Conservation (phyloP, 768 basidiomycete species). For the Tylopilus sp. region DNA sequence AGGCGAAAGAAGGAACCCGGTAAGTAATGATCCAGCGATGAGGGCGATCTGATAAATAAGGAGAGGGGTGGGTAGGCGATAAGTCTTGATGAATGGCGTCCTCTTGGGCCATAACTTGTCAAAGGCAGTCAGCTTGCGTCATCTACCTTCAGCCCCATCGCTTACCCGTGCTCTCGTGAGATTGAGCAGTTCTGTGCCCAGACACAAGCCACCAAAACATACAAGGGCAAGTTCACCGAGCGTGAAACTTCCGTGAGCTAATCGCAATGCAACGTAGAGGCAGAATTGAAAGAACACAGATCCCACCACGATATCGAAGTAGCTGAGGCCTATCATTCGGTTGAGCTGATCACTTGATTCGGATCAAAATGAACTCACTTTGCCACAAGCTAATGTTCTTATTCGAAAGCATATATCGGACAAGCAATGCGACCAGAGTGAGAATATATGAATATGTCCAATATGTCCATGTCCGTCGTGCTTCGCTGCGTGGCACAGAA, state of each 20-base stretch:
- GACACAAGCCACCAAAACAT: conserved; percentile 80
- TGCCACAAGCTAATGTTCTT: conserved; percentile 61
- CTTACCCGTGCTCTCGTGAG: conserved; percentile 79
- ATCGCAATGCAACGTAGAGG: conserved; percentile 81
- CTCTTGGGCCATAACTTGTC: conserved; percentile 73
- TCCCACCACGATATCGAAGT: conserved; percentile 67
- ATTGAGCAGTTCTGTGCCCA: conserved; percentile 84
- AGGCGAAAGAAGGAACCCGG: conserved; percentile 94
- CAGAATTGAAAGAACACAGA: conserved; percentile 89
- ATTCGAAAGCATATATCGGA: conserved; percentile 45
- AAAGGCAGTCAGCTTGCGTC: conserved; percentile 1
- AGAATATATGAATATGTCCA: conserved; percentile 58
- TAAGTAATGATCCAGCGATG: conserved; percentile 86
- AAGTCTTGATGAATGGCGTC: conserved; percentile 85
- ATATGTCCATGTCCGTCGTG: conserved; percentile 58
- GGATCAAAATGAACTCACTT: conserved; percentile 43
- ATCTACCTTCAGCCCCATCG: neutral
- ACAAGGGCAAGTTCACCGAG: conserved; percentile 91
- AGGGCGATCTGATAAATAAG: conserved; percentile 90
- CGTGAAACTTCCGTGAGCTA: conserved; percentile 94
- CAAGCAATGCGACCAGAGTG: conserved; percentile 45
- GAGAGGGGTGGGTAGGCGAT: conserved; percentile 88
- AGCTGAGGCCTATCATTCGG: conserved; percentile 59
- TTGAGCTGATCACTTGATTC: neutral
- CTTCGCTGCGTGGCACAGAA: conserved; percentile 76